These are phyloP conservation scores for Colletotrichum orbiculare DNA, from an alignment of 2,329 filamentous ascomycete genomes.

Conservation along the genomic window DNA sequence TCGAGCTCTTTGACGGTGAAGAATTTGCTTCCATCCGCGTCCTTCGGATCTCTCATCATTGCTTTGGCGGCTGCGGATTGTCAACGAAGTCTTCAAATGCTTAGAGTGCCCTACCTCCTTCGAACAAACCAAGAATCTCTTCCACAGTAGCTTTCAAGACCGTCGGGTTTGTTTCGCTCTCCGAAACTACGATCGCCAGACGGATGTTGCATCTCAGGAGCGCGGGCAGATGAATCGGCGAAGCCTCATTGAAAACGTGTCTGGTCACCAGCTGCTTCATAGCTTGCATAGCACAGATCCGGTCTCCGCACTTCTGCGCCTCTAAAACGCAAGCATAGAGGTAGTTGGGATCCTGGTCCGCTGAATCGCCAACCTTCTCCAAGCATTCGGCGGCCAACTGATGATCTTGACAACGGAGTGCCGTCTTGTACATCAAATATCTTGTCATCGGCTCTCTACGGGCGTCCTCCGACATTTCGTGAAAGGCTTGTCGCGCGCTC, in stretches of 20 bases:
- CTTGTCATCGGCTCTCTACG: constrained; percentile 73
- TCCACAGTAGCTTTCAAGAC: constrained; percentile 40
- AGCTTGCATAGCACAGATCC: constrained; percentile 60
- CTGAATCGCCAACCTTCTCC: constrained; percentile 64
- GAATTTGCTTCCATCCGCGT: constrained; percentile 54
- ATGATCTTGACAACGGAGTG: constrained; percentile 68
- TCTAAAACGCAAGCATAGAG: constrained; percentile 86
- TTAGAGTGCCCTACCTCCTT: constrained; percentile 48
- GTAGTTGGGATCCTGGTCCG: constrained; percentile 67
- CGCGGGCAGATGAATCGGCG: constrained; percentile 47
- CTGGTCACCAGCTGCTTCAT: constrained; percentile 48
- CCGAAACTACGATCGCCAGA: constrained; percentile 56
- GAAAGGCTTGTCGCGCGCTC: constrained; percentile 65
- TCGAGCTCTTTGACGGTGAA: constrained; percentile 77
- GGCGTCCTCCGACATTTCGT: constrained; percentile 66
- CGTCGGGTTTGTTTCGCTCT: constrained; percentile 29
- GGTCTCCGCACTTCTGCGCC: constrained; percentile 74
- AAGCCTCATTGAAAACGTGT: constrained; percentile 38
- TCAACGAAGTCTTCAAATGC: constrained; percentile 6
- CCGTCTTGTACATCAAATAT: constrained; percentile 81
- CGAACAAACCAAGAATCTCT: constrained; percentile 66
- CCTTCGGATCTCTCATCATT: constrained; percentile 51
- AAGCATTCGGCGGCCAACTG: constrained; percentile 73
- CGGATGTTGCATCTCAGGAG: constrained; percentile 63
- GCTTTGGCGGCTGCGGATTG: constrained; percentile 53